phyloP scores from a whole-genome alignment of 2,329 filamentous ascomycete species.

The Cytospora chrysosperma region DNA sequence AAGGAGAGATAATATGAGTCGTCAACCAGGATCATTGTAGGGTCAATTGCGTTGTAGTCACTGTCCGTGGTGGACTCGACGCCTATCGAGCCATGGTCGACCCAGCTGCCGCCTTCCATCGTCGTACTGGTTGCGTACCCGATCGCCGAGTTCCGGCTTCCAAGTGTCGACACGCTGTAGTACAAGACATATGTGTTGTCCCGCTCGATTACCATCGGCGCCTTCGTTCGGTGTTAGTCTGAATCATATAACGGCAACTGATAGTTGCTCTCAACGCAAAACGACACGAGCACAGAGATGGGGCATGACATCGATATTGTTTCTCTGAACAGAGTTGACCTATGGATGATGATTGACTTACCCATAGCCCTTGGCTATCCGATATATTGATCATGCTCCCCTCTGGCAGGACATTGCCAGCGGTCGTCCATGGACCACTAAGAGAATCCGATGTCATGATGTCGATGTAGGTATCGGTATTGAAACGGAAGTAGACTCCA shows the following conservation, averaged over 20 bases:
- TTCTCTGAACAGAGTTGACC: neutral
- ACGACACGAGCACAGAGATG: neutral
- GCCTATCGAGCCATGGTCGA: constrained; percentile 51
- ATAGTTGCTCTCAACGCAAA: neutral
- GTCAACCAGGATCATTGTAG: constrained; percentile 47
- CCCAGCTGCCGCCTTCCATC: constrained; percentile 44
- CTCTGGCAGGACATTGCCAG: constrained; percentile 17
- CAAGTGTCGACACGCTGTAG: constrained; percentile 63
- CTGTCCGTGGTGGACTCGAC: constrained; percentile 39
- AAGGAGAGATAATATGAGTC: constrained; percentile 56
- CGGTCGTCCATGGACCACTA: constrained; percentile 18
- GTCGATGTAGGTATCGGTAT: constrained; percentile 41
- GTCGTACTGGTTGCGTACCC: constrained; percentile 46
- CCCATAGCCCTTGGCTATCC: constrained; percentile 16
- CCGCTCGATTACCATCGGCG: constrained; percentile 61
- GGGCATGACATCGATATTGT: neutral
- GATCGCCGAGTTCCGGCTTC: constrained; percentile 60
- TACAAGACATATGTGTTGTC: constrained; percentile 62
- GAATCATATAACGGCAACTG: neutral
- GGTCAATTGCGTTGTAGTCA: constrained; percentile 55
- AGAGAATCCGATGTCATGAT: constrained; percentile 28
- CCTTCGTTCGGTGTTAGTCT: constrained; percentile 40
- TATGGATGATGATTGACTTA: neutral
- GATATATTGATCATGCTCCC: constrained; percentile 14
- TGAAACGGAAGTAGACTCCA: constrained; percentile 32